These are phyloP conservation scores for Mycena rebaudengoi DNA, from an alignment of 768 basidiomycete species.

Conservation along the genomic window DNA sequence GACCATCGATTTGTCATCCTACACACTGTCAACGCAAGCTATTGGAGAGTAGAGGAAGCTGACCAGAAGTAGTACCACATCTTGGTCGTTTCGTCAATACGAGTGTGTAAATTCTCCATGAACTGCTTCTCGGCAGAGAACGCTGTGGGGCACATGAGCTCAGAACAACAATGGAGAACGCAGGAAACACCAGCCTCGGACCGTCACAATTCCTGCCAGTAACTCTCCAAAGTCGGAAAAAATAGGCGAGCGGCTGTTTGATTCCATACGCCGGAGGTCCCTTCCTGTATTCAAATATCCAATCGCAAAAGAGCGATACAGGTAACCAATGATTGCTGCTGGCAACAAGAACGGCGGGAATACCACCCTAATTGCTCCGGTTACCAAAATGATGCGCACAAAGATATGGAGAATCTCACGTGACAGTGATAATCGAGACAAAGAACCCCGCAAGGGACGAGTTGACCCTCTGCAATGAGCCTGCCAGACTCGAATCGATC, in stretches of 20 bases:
- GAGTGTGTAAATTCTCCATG: constrained; percentile 74
- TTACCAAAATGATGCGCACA: not conserved
- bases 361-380: constrained; percentile 4
- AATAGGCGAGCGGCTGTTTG: constrained; percentile 54
- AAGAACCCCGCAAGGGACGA: constrained; percentile 79
- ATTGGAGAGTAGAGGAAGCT: too few relatives aligned
- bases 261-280: constrained; percentile 3
- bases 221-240: constrained; percentile 85
- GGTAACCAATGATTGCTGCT: not conserved
- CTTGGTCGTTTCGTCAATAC: constrained; percentile 79
- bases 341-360: constrained; percentile 3
- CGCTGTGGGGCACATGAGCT: constrained; percentile 34
- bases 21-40: not conserved
- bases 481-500: constrained; percentile 76
- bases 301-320: not conserved
- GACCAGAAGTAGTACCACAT: constrained; percentile 76
- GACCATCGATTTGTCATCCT: constrained; percentile 4
- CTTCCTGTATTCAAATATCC: not conserved
- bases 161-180: not conserved
- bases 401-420: not conserved
- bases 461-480: constrained; percentile 79
- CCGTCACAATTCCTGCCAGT: constrained; percentile 88
- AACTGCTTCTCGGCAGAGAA: constrained; percentile 86
- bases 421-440: constrained; percentile 58
- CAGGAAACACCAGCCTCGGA: constrained; percentile 35